phyloP scores from a whole-genome alignment of 2,329 filamentous ascomycete species.

The Magnaporthiopsis rhizophila region DNA sequence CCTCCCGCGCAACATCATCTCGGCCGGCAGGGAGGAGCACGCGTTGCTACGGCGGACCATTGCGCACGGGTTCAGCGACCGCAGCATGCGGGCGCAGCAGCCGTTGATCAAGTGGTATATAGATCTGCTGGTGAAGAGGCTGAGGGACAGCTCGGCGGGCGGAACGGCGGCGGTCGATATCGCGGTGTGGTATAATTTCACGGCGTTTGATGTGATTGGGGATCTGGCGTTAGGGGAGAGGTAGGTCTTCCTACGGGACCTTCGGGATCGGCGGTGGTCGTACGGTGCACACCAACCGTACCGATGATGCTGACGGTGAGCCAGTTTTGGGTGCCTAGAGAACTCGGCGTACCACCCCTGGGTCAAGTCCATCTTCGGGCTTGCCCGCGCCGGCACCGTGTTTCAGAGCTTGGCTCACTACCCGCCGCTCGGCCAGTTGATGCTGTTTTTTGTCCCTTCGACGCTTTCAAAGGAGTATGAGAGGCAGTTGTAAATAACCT shows the following conservation, averaged over 20 bases:
- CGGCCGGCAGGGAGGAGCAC: not conserved
- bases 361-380: constrained; percentile 11
- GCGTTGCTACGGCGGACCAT: not conserved
- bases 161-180: constrained; percentile 9
- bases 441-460: too few species aligned
- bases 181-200: constrained; percentile 14
- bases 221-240: constrained; percentile 30
- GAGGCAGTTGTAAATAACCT: too few species aligned
- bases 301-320: constrained; percentile 11
- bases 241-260: too few species aligned
- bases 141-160: too few species aligned
- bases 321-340: constrained; percentile 16
- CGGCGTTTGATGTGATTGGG: constrained; percentile 19
- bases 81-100: not conserved
- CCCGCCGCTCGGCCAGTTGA: too few species aligned
- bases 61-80: constrained; percentile 2
- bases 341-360: constrained; percentile 17
- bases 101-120: not conserved
- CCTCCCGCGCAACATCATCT: not conserved
- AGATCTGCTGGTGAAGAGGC: not conserved
- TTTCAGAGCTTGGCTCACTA: too few species aligned
- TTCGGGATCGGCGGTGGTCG: too few species aligned
- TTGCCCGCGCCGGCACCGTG: too few species aligned
- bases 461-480: too few species aligned
- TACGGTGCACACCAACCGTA: too few species aligned